These are phyloP conservation scores for Xylariaceae sp. DNA, from an alignment of 2,329 filamentous ascomycete species.

Conservation along the genomic window DNA sequence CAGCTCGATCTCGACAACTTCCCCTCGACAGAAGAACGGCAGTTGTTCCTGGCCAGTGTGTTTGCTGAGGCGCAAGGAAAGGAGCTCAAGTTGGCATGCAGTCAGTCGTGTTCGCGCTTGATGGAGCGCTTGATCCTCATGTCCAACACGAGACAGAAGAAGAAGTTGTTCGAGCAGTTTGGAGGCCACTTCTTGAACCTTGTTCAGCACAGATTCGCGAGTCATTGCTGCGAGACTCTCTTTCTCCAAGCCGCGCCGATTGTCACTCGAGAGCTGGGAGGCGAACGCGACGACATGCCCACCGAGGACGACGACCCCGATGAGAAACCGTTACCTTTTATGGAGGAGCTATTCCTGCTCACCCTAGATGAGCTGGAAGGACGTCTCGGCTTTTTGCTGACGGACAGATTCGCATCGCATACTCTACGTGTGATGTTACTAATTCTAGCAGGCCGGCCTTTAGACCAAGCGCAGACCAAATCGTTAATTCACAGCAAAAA, in stretches of 20 bases:
- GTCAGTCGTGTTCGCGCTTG: conserved; percentile 87
- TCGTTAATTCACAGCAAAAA: conserved; percentile 83
- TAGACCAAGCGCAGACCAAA: conserved; percentile 64
- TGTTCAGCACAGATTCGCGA: conserved; percentile 92
- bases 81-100: conserved; percentile 92
- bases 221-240: conserved; percentile 92
- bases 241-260: conserved; percentile 77
- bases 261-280: conserved; percentile 67
- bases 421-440: conserved; percentile 79
- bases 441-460: conserved; percentile 74
- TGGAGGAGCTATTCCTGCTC: conserved; percentile 80
- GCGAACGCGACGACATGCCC: conserved; percentile 40
- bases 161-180: conserved; percentile 80
- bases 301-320: conserved; percentile 40
- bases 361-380: conserved; percentile 85
- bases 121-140: conserved; percentile 87
- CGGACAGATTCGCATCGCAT: conserved; percentile 85
- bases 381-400: conserved; percentile 76
- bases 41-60: conserved; percentile 71
- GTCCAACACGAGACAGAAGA: conserved; percentile 74
- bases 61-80: conserved; percentile 84
- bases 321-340: conserved; percentile 52
- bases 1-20: conserved; percentile 89
- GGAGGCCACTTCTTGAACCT: conserved; percentile 81
- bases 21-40: conserved; percentile 64